These are phyloP conservation scores for Zygotorulaspora danielsina DNA, from an alignment of 805 yeast genomes.

Conservation along the genomic window DNA sequence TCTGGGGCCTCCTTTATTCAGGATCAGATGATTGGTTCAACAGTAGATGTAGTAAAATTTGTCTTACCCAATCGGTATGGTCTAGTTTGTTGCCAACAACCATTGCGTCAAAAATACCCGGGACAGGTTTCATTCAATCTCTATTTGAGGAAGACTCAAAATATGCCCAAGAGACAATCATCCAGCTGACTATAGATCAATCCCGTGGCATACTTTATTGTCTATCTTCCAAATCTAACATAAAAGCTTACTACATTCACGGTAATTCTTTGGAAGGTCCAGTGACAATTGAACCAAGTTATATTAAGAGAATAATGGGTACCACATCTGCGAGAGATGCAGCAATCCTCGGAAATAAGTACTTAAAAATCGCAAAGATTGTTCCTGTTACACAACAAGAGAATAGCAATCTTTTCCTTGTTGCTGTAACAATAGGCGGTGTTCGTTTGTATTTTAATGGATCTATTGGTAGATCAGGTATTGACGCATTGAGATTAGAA, in stretches of 20 bases:
- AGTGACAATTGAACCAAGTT: conserved; percentile 35
- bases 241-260: conserved; percentile 64
- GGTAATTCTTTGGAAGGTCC: conserved; percentile 43
- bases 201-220: conserved; percentile 76
- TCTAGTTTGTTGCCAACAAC: conserved; percentile 48
- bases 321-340: conserved; percentile 47
- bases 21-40: conserved; percentile 83
- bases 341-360: conserved; percentile 52
- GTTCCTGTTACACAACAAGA: conserved; percentile 47
- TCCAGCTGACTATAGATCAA: conserved; percentile 67
- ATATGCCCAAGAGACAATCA: conserved; percentile 50
- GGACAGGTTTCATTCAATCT: conserved; percentile 37
- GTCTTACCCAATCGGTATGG: conserved; percentile 67
- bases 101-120: conserved; percentile 36
- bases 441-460: conserved; percentile 62
- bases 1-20: conserved; percentile 85
- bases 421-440: conserved; percentile 81
- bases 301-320: conserved; percentile 39
- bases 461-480: conserved; percentile 33
- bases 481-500: conserved; percentile 42
- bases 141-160: conserved; percentile 34
- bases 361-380: conserved; percentile 53
- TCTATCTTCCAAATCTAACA: conserved; percentile 73
- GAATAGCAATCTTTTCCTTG: conserved; percentile 62
- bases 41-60: conserved; percentile 75